A percentile compares a stretch with the other conserved stretches of the same genome.
These are phyloP conservation scores for Penicillium sp. DNA, from an alignment of 2,329 filamentous ascomycete genomes.

Conservation along the genomic window DNA sequence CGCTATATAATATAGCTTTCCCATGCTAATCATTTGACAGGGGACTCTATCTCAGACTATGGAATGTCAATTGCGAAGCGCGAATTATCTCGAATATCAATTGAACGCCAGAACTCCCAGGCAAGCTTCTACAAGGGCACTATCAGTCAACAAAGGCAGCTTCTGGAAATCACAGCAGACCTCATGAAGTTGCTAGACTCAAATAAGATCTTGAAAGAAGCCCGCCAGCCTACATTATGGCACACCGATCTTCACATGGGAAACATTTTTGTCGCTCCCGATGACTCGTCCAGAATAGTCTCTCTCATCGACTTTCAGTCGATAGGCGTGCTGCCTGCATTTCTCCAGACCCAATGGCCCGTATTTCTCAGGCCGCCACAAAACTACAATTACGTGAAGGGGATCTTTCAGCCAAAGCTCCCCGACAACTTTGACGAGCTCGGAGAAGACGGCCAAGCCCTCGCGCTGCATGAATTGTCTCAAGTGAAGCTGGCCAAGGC, in stretches of 20 bases:
- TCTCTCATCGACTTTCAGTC: conserved; percentile 28
- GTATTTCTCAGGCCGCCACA: conserved; percentile 24
- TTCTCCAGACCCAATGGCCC: conserved; percentile 30
- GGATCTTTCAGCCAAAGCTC: conserved; percentile 15
- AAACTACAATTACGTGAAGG: conserved; percentile 19
- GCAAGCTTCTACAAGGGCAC: conserved; percentile 10
- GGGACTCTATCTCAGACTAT: conserved; percentile 14
- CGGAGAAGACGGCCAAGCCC: conserved; percentile 15
- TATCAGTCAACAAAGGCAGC: conserved; percentile 11
- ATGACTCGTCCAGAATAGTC: conserved; percentile 20
- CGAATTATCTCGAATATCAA: conserved; percentile 16
- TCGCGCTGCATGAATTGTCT: conserved; percentile 16
- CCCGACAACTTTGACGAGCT: conserved; percentile 17
- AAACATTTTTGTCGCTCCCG: conserved; percentile 33
- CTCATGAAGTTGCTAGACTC: conserved; percentile 20
- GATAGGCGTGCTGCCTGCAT: conserved; percentile 25
- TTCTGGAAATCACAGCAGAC: conserved; percentile 11
- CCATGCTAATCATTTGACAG: conserved; percentile 13
- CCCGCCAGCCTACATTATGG: conserved; percentile 22
- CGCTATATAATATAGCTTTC: conserved; percentile 1
- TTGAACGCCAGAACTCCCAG: conserved; percentile 1
- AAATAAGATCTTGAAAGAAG: conserved; percentile 8
- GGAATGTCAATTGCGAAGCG: conserved; percentile 18
- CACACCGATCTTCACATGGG: conserved; percentile 31
- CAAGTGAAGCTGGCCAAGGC: conserved; percentile 26